Evolutionary conservation across 768 basidiomycete genomes (phyloP).

Genomic region (Mrakia blollopis): DNA sequence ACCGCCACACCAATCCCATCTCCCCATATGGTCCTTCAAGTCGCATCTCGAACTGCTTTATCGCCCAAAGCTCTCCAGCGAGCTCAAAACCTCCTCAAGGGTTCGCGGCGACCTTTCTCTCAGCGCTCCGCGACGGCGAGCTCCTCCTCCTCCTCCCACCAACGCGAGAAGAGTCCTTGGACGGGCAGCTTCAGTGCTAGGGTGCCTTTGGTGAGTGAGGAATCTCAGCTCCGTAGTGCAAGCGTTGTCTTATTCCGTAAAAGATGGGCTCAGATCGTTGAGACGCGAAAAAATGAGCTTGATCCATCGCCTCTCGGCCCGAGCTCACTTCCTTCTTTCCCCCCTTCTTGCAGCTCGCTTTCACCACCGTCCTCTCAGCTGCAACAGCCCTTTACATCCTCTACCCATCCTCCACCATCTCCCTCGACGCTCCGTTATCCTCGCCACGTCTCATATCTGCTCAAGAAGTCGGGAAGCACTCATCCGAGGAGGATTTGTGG

Average conservation of each 20-base stretch:
- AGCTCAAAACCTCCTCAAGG: background rate
- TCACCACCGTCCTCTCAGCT: background rate
- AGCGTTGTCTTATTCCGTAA: background rate
- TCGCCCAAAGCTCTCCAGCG: background rate
- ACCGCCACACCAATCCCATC: background rate
- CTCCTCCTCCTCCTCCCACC: background rate
- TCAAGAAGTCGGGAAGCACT: conserved; percentile 22
- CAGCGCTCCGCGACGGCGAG: background rate
- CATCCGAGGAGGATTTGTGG: conserved; percentile 15
- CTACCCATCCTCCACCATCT: background rate
- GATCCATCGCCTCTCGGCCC: background rate
- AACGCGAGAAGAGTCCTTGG: background rate
- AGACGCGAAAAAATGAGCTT: background rate
- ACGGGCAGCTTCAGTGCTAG: background rate
- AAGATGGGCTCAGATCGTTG: background rate
- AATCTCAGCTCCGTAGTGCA: background rate
- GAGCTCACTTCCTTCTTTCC: background rate
- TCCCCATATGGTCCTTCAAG: background rate
- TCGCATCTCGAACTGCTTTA: background rate
- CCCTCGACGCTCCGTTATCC: background rate
- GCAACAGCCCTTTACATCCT: background rate
- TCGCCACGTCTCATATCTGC: conserved; percentile 4
- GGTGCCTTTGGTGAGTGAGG: background rate
- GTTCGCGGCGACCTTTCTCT: background rate
- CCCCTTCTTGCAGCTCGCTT: background rate